A percentile compares a stretch with the other conserved stretches of the same genome.
phyloP scores from a whole-genome alignment of 805 yeast species.

The Sugiyamaella qingdaonensis region DNA sequence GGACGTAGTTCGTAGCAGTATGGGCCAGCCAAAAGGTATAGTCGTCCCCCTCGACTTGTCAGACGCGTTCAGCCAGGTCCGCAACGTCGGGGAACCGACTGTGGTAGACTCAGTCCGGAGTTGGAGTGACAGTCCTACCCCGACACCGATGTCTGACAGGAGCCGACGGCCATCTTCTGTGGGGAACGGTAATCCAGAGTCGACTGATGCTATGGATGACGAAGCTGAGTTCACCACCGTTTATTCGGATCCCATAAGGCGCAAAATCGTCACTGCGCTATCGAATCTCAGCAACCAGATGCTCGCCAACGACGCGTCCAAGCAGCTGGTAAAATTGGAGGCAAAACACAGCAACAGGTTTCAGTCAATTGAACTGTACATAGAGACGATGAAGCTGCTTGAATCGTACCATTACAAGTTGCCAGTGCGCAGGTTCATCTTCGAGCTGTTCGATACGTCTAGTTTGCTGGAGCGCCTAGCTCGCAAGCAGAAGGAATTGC shows the following conservation, averaged over 20 bases:
- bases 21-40: constrained; percentile 40
- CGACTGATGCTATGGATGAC: constrained; percentile 3
- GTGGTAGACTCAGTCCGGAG: background rate
- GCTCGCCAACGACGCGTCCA: constrained; percentile 49
- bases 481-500: constrained; percentile 20
- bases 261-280: constrained; percentile 32
- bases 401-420: constrained; percentile 58
- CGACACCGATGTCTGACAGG: background rate
- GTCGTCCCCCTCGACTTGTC: constrained; percentile 38
- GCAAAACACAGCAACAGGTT: constrained; percentile 48
- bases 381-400: constrained; percentile 46
- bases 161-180: background rate
- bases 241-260: constrained; percentile 20
- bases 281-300: constrained; percentile 56
- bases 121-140: background rate
- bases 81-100: background rate
- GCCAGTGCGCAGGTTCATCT: constrained; percentile 58
- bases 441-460: constrained; percentile 57
- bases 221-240: constrained; percentile 21
- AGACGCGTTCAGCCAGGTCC: constrained; percentile 1
- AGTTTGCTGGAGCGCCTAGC: constrained; percentile 50
- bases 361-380: constrained; percentile 53
- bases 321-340: constrained; percentile 53
- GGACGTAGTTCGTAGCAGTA: constrained; percentile 48
- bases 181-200: background rate